Conservation (phyloP, 2,329 filamentous ascomycete species). For the Penicillium sp. region DNA sequence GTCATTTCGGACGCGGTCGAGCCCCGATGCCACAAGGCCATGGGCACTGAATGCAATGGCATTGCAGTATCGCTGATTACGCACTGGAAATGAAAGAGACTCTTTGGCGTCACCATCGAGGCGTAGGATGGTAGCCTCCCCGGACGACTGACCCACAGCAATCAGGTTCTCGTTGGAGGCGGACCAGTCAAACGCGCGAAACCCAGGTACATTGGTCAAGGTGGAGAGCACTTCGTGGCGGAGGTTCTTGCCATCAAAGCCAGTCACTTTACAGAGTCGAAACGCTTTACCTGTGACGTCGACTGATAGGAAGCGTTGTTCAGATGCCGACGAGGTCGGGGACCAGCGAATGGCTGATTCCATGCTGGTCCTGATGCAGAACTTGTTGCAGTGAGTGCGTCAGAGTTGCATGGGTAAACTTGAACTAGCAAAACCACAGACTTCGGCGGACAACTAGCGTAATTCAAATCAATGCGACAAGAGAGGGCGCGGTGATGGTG, state of each 20-base stretch:
- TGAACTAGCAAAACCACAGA: background rate
- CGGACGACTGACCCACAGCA: conserved; percentile 59
- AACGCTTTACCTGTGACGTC: conserved; percentile 59
- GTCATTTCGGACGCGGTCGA: conserved; percentile 62
- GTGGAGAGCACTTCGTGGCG: conserved; percentile 53
- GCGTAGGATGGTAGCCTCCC: conserved; percentile 57
- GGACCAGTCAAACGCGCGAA: conserved; percentile 65
- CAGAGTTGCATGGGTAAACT: background rate
- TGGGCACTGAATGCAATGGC: conserved; percentile 58
- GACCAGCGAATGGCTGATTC: conserved; percentile 60
- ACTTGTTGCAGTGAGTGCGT: background rate
- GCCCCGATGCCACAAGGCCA: conserved; percentile 57
- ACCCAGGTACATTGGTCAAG: conserved; percentile 55
- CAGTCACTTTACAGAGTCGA: conserved; percentile 52
- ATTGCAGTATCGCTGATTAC: conserved; percentile 62
- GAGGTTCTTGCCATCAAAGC: conserved; percentile 40
- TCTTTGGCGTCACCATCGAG: conserved; percentile 50
- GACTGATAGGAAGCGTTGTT: conserved; percentile 58
- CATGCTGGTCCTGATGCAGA: conserved; percentile 22
- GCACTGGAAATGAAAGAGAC: conserved; percentile 54
- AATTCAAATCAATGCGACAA: conserved; percentile 10
- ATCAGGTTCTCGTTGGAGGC: conserved; percentile 56
- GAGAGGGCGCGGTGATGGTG: conserved; percentile 8
- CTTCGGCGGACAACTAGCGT: background rate
- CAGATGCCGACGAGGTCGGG: conserved; percentile 51